Percentiles rank a stretch among this genome's conserved stretches.
phyloP scores from a whole-genome alignment of 208 protist genomes.

The Willaertia magna region DNA sequence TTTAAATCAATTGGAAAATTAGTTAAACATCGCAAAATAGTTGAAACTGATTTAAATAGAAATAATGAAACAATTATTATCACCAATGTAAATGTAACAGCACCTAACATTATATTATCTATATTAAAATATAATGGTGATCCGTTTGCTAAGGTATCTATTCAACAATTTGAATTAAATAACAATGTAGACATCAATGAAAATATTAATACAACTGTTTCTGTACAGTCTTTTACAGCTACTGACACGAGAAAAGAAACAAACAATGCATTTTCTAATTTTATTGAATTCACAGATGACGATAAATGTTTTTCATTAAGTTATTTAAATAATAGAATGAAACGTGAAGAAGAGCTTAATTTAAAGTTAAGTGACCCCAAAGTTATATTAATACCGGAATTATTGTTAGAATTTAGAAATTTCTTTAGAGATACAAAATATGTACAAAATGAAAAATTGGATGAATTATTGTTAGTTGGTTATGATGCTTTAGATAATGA shows the following conservation, averaged over 20 bases:
- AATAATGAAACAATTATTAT: neutral
- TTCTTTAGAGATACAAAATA: neutral
- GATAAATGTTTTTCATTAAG: neutral
- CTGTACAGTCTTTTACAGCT: neutral
- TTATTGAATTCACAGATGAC: neutral
- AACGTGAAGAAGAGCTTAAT: neutral
- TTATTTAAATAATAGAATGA: neutral
- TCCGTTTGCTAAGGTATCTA: neutral
- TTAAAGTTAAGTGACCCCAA: neutral
- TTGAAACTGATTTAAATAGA: neutral
- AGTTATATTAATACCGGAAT: neutral
- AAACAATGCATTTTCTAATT: neutral
- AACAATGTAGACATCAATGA: neutral
- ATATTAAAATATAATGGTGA: neutral
- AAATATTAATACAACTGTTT: neutral
- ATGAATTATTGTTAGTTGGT: neutral
- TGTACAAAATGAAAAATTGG: neutral
- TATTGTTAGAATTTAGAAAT: neutral
- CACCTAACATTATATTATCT: neutral
- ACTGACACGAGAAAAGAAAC: neutral
- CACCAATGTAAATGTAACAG: neutral
- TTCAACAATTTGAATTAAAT: neutral
- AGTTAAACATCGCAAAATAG: neutral
- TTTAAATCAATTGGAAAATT: neutral
- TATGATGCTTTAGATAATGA: neutral